Base-by-base conservation (phyloP, 371 early-diverging fungal species). In the Lichtheimia ornata region DNA sequence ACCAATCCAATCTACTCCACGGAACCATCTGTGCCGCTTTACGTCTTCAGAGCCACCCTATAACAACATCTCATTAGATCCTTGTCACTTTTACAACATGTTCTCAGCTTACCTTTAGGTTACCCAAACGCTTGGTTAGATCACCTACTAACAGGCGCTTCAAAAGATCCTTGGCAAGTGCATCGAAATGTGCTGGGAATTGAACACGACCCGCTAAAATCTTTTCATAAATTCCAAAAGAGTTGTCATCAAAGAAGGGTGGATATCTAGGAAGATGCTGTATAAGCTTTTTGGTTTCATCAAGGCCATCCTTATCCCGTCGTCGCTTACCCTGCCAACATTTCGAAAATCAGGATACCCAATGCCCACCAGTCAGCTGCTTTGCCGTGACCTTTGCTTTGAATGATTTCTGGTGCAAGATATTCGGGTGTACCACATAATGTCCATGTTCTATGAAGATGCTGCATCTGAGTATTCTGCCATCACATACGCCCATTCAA, bases 301-400 rank as follows among this genome's bases (percentile, higher is more conserved):
- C 2, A 30, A 51, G 14, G 14, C 20, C 11, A 17, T 45, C 17
- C 20, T 25, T 47, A n/a, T 27, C 13, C 43, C n/a, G 9, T 4
- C n/a, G 9, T 4, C 2, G 44, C 43, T 67, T 78, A 83, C 81
- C 98, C 98, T 35, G 89, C 90, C 71, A 92, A 71, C 88, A 95
- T 93, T 84, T 99, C 99, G 77, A 93, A 99, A 43, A 99, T 91
- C 43, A 99, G 81, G 49, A 99, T 88, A 25, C 99, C 99, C 50
- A 99, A 79, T 5, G 99, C 95, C 95, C 97, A 99, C 95, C 96
- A 97, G 78, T 99, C 99, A 3, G 96, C 99, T 7, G 96, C 93
- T 71, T 91, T 90, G 18, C 95, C 94, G 71, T 99, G 97, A 27
- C 96, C 98, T 78, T 94, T 93, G 54, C 94, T 92, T 73, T 94